A percentile compares a stretch with the other conserved stretches of the same genome.
These are phyloP conservation scores for Fusarium aywerte DNA, from an alignment of 2,329 filamentous ascomycete species.

Conservation along the genomic window DNA sequence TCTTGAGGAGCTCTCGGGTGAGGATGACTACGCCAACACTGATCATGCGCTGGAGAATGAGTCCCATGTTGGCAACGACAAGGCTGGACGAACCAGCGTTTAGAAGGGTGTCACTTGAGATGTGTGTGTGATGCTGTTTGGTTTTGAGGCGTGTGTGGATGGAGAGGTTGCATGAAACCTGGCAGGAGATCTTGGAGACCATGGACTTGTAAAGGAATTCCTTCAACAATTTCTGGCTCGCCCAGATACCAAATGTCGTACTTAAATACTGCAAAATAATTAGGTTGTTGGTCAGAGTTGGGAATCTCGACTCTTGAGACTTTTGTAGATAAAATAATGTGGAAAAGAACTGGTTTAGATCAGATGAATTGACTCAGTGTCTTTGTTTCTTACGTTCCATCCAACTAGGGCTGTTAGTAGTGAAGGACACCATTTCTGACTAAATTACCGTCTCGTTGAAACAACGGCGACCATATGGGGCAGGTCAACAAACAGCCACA, in stretches of 20 bases:
- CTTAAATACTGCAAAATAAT: neutral
- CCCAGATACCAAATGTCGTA: neutral
- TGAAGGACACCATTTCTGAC: too few species aligned
- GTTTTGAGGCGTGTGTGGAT: neutral
- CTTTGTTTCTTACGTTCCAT: neutral
- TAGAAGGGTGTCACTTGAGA: slow-evolving; percentile 19
- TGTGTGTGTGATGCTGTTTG: neutral
- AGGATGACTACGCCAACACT: slow-evolving; percentile 48
- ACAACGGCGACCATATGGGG: neutral
- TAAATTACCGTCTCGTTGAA: neutral
- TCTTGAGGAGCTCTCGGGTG: slow-evolving; percentile 68
- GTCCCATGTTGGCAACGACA: slow-evolving; percentile 23
- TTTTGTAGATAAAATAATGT: neutral
- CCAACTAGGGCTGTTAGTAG: too few species aligned
- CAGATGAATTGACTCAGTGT: neutral
- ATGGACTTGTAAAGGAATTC: slow-evolving; percentile 1
- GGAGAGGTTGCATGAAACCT: slow-evolving; percentile 6
- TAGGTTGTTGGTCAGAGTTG: too few species aligned
- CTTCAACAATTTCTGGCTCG: neutral
- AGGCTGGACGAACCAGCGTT: slow-evolving; percentile 32
- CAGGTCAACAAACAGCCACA: neutral
- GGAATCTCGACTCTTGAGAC: neutral
- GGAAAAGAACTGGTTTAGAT: neutral
- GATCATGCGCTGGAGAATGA: slow-evolving; percentile 23
- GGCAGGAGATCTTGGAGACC: neutral